phyloP scores from a whole-genome alignment of 176 grass and related monocot genomes.

The Bolboschoenus planiculmis region DNA sequence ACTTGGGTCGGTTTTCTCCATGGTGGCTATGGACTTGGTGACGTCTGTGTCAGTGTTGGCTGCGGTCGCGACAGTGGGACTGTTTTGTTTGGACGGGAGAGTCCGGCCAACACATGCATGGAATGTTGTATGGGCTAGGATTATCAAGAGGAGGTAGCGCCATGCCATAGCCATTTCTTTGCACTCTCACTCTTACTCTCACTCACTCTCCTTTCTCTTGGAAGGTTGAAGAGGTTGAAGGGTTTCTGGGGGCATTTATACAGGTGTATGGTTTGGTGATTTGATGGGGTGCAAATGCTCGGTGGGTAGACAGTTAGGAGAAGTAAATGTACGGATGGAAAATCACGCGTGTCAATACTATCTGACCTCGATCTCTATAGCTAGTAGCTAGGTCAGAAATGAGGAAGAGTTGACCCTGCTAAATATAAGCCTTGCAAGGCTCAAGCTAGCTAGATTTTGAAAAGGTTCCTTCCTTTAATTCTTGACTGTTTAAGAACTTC shows the following conservation, averaged over 20 bases:
- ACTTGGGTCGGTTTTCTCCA: not conserved
- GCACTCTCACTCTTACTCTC: not conserved
- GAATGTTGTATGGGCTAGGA: not conserved
- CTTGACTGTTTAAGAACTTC: too few relatives aligned
- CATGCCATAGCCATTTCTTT: slow-evolving; percentile 5
- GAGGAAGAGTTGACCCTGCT: not conserved
- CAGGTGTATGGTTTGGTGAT: not conserved
- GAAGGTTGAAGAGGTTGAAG: not conserved
- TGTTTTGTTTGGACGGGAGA: not conserved
- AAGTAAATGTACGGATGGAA: slow-evolving; percentile 14
- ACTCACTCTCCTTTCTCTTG: not conserved
- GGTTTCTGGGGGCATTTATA: not conserved
- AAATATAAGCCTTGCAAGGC: not conserved
- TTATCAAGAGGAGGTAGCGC: not conserved
- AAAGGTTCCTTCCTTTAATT: too few relatives aligned
- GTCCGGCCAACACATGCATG: not conserved
- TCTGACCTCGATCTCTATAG: not conserved
- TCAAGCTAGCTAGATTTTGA: too few relatives aligned
- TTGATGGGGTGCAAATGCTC: not conserved
- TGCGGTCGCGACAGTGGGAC: not conserved
- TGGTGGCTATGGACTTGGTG: not conserved
- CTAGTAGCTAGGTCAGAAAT: not conserved
- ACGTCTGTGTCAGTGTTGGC: not conserved
- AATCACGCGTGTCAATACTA: slow-evolving; percentile 1
- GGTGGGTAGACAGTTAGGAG: not conserved